phyloP scores from a whole-genome alignment of 2,329 filamentous ascomycete species.

The Cercospora nicotianae region DNA sequence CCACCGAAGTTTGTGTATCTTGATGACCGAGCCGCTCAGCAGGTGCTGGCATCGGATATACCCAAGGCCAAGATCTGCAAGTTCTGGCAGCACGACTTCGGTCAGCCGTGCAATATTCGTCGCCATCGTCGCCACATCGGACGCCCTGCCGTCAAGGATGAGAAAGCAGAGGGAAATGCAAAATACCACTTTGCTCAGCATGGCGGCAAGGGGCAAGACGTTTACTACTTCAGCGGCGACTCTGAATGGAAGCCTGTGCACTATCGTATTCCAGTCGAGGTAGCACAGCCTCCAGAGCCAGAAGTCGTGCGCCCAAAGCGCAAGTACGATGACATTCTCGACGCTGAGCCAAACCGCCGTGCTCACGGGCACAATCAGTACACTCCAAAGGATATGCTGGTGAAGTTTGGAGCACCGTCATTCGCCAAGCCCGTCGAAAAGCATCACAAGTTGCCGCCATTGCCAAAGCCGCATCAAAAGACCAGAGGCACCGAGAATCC shows the following conservation, averaged over 20 bases:
- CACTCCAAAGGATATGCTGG: constrained; percentile 32
- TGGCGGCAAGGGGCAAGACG: constrained; percentile 21
- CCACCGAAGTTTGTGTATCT: constrained; percentile 44
- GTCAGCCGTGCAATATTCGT: constrained; percentile 36
- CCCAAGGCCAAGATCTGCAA: constrained; percentile 29
- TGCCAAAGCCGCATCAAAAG: constrained; percentile 14
- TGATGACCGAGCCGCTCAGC: constrained; percentile 43
- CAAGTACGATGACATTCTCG: constrained; percentile 23
- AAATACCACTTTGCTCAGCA: constrained; percentile 22
- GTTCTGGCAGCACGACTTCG: constrained; percentile 45
- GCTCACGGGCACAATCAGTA: constrained; percentile 35
- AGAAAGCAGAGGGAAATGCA: constrained; percentile 20
- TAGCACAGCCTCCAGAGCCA: neutral
- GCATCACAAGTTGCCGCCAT: constrained; percentile 13
- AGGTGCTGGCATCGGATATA: constrained; percentile 37
- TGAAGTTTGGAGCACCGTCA: constrained; percentile 32
- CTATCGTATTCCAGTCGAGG: constrained; percentile 20
- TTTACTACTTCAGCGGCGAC: constrained; percentile 35
- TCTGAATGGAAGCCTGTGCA: constrained; percentile 29
- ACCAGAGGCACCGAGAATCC: constrained; percentile 6
- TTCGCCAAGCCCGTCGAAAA: constrained; percentile 20
- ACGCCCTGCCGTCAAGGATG: constrained; percentile 36
- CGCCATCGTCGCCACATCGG: constrained; percentile 41
- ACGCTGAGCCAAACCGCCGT: constrained; percentile 21
- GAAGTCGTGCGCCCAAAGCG: constrained; percentile 24